Evolutionary conservation across 129 eudicot species (phyloP), one percentile per base, ranked within the genome.

Genomic region (Smallanthus sonchifolius): DNA sequence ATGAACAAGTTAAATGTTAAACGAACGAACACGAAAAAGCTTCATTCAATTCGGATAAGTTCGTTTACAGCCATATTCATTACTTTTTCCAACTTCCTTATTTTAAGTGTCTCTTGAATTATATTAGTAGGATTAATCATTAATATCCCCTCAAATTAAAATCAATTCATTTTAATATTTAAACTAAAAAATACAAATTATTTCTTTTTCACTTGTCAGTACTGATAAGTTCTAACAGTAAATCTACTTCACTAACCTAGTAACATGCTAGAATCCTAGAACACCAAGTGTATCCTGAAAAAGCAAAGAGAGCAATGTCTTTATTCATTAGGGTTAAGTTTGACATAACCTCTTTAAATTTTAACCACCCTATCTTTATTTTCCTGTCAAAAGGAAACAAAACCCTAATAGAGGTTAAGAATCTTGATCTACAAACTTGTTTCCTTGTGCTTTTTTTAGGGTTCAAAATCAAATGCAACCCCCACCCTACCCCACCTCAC

Each of bases 391-490:
- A 79, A 79, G 54, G 74, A 73, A 79, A 79, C 78, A 72, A 79
- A 79, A 52, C 74, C 69, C 78, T 72, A 49, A 72, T 19, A 68
- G 83, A 71, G 78, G 83, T 72, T 72, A 64, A 79, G 78, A 79
- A 52, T 73, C 73, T 79, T 79, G 78, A 72, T 72, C 74, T 79
- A 72, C 60, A 79, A 79, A 57, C 65, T 73, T 79, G 78, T 79
- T 79, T 65, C 74, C 78, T 72, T 79, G 69, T 72, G 78, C 83
- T 79, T 79, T 61, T 61, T 72, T 65, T 65, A 32, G 52, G 74
- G 74, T 64, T 79, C 78, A 72, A 79, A 79, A 79, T 79, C 68
- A 79, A 72, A 79, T 79, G 78, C 83, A 79, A 54, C 61, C 37
- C 67, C 71, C 37, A 61, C 51, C 48, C 67, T 76, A 59, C 39